Conservation (phyloP, 2,329 filamentous ascomycete genomes). For the Cladophialophora immunda region DNA sequence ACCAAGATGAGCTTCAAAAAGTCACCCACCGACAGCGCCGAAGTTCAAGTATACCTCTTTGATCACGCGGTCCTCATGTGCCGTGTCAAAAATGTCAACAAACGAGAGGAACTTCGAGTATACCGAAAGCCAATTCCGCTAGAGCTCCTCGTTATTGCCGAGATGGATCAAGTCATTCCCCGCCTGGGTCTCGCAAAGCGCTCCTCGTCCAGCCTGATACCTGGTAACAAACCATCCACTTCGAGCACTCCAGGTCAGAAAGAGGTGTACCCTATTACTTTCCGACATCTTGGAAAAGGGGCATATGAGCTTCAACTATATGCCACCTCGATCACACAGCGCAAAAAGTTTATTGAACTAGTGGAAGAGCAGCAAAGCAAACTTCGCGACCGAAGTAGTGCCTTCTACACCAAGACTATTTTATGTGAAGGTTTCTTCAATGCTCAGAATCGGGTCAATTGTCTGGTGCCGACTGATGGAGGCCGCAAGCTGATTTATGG, state of each 20-base stretch:
- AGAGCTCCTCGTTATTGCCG: conserved; percentile 89
- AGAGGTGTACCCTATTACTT: conserved; percentile 93
- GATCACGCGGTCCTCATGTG: conserved; percentile 95
- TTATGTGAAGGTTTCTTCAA: conserved; percentile 91
- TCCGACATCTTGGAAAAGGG: conserved; percentile 92
- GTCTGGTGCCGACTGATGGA: conserved; percentile 94
- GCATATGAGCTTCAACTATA: conserved; percentile 93
- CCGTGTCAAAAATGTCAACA: conserved; percentile 88
- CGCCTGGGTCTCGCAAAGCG: conserved; percentile 81
- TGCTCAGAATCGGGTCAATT: conserved; percentile 87
- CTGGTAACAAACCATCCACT: conserved; percentile 62
- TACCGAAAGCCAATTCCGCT: conserved; percentile 95
- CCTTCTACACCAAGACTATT: conserved; percentile 73
- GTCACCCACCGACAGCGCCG: conserved; percentile 82
- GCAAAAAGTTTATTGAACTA: conserved; percentile 96
- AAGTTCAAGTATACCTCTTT: conserved; percentile 94
- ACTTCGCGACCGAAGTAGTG: conserved; percentile 75
- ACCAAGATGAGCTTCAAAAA: conserved; percentile 97
- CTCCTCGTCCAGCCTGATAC: conserved; percentile 84
- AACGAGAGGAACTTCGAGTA: conserved; percentile 92
- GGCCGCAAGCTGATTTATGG: conserved; percentile 94
- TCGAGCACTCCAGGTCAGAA: conserved; percentile 62
- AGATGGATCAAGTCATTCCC: conserved; percentile 96
- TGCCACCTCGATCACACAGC: conserved; percentile 82
- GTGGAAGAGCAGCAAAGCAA: conserved; percentile 91